Conservation (phyloP, 2,329 filamentous ascomycete species). For the Aspergillus vadensis region DNA sequence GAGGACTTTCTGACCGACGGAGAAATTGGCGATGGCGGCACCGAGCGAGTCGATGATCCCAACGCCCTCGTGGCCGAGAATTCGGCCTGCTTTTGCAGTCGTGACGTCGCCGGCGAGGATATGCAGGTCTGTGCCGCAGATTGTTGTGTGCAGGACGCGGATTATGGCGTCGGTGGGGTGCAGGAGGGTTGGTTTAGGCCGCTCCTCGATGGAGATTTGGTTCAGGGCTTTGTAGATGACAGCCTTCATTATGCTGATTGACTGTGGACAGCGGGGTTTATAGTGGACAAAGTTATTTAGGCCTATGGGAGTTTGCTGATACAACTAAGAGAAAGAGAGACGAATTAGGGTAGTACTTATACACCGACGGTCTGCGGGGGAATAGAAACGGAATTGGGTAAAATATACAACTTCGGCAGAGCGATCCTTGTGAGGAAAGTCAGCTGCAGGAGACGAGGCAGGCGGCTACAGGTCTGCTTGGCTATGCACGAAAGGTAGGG, state of each 20-base stretch:
- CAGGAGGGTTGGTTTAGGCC: conserved; percentile 46
- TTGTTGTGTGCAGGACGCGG: conserved; percentile 52
- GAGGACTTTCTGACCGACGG: conserved; percentile 55
- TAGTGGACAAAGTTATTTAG: too few species aligned
- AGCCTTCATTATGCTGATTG: conserved; percentile 45
- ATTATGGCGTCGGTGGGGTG: conserved; percentile 54
- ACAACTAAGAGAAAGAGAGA: too few species aligned
- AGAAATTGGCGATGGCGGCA: conserved; percentile 48
- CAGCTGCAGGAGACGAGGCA: too few species aligned
- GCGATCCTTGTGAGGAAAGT: too few species aligned
- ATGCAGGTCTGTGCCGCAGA: conserved; percentile 61
- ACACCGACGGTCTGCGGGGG: too few species aligned
- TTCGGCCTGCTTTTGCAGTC: conserved; percentile 44
- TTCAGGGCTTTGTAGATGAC: conserved; percentile 47
- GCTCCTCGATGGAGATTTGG: conserved; percentile 44
- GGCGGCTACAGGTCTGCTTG: too few species aligned
- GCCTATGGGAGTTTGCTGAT: too few species aligned
- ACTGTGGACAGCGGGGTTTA: too few species aligned
- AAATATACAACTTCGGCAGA: too few species aligned
- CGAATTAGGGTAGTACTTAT: too few species aligned
- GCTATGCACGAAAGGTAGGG: too few species aligned
- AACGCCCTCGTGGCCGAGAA: conserved; percentile 58
- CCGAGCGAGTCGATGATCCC: conserved; percentile 53
- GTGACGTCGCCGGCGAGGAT: conserved; percentile 58
- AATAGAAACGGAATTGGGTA: too few species aligned